phyloP scores from a whole-genome alignment of 2,329 filamentous ascomycete species.

The Aspergillus ruber region DNA sequence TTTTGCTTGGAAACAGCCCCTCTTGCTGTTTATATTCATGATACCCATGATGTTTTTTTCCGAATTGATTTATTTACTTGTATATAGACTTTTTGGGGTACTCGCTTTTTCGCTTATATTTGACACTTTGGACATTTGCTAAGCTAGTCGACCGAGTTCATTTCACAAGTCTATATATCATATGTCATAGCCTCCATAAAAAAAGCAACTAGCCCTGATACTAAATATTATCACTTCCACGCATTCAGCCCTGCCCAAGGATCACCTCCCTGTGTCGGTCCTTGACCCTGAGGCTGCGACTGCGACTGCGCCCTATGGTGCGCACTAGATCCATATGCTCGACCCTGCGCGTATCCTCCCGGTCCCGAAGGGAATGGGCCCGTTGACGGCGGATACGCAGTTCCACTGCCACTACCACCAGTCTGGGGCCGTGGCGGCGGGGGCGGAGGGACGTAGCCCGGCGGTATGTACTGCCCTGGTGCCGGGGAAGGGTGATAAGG shows the following conservation, averaged over 20 bases:
- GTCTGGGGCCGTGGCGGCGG: slow-evolving; percentile 60
- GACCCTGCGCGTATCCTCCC: slow-evolving; percentile 49
- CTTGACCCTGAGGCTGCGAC: slow-evolving; percentile 23
- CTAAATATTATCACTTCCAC: slow-evolving; percentile 50
- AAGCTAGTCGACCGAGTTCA: too few relatives aligned
- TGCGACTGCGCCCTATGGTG: slow-evolving; percentile 35
- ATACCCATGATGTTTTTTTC: background rate
- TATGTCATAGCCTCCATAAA: slow-evolving; percentile 6
- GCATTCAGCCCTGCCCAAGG: slow-evolving; percentile 66
- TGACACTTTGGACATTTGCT: too few relatives aligned
- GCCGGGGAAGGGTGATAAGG: slow-evolving; percentile 32
- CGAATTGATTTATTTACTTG: background rate
- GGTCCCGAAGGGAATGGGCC: slow-evolving; percentile 51
- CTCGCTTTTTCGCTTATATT: too few relatives aligned
- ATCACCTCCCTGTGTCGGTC: slow-evolving; percentile 37
- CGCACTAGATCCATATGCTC: slow-evolving; percentile 34
- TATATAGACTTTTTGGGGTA: background rate
- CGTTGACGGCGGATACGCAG: slow-evolving; percentile 36
- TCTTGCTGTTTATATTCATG: background rate
- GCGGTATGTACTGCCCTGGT: slow-evolving; percentile 46
- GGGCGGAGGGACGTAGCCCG: slow-evolving; percentile 61
- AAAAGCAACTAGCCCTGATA: too few relatives aligned
- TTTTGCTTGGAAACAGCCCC: background rate
- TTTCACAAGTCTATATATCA: slow-evolving; percentile 9
- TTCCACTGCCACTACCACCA: slow-evolving; percentile 1